Base-by-base conservation (phyloP, 768 basidiomycete species). In the Coprinopsis marcescibilis region DNA sequence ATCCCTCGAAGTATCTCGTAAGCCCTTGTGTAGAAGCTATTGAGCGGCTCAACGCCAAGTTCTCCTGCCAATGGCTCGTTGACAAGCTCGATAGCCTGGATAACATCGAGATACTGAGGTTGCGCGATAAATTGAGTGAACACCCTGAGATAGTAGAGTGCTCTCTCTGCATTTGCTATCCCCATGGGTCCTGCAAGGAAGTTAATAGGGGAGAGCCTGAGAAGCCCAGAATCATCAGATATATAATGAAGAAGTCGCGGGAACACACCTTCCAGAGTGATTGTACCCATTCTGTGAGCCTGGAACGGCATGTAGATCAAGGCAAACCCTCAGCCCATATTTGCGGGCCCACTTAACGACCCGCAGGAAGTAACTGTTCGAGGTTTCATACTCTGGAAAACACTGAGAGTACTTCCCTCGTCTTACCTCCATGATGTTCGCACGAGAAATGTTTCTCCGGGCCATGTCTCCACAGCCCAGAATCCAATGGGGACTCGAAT, bases 331-430 rank as follows among this genome's bases (percentile, higher is more conserved):
- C n/a, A 91, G 52, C 2, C 89, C 89, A 60, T 91, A 91, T 64
- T 92, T 91, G 42, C 89, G 71, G 11, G 82, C 83, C 92, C 92
- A 96, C 2, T 70, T 73, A 33, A 94, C 67, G 20, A 85, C 75
- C 34, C 80, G 80, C 15, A 89, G 65, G 63, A 89, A 79, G 65
- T 90, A 89, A 46, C 78, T n/a, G 79, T 79, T 87, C 2, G 88
- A 90, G 34, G 89, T 65, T 80, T 53, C 29, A 13, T 8, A 25
- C 27, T 25, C 8, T 19, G 29, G 21, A 83, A 73, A 17, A 7
- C 11, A 19, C 7, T 7, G n/a, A 35, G 25, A n/a, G n/a, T n/a
- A n/a, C n/a, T n/a, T n/a, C n/a, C n/a, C n/a, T n/a, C n/a, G n/a
- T n/a, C n/a, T 34, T 19, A 47, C 46, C 8, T 47, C 46, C 46